These are phyloP conservation scores for Elaeis guineensis DNA, from an alignment of 176 grass and related monocot species.

Conservation along the genomic window DNA sequence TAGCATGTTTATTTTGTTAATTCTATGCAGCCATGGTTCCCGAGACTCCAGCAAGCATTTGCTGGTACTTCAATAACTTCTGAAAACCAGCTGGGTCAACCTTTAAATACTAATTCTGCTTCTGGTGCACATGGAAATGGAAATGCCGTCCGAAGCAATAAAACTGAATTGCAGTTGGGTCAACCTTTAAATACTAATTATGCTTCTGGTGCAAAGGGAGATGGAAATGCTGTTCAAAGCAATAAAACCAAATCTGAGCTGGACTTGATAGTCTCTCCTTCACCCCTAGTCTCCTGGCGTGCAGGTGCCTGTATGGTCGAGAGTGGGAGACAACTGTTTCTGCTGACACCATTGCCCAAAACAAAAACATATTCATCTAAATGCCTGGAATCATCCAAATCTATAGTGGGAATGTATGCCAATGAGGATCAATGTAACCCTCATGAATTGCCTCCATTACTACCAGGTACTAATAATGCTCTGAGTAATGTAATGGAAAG, in stretches of 20 bases:
- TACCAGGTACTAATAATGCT: slow-evolving; percentile 22
- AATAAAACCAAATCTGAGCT: slow-evolving; percentile 23
- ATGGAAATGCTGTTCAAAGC: slow-evolving; percentile 4
- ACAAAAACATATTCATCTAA: slow-evolving; percentile 30
- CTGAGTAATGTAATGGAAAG: slow-evolving; percentile 12
- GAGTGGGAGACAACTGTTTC: slow-evolving; percentile 70
- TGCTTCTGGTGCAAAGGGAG: slow-evolving; percentile 22
- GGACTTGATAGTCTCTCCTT: slow-evolving; percentile 61
- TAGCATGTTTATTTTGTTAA: slow-evolving; percentile 2
- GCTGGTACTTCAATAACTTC: slow-evolving; percentile 22
- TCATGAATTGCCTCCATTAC: slow-evolving; percentile 27
- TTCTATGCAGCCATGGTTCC: slow-evolving; percentile 57
- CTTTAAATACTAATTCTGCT: slow-evolving; percentile 9
- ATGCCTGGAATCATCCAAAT: slow-evolving; percentile 31
- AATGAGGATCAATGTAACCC: slow-evolving; percentile 13
- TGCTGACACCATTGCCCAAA: slow-evolving; percentile 73
- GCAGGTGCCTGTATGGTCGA: slow-evolving; percentile 53
- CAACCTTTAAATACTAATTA: slow-evolving; percentile 5
- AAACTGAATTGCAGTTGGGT: slow-evolving; percentile 5
- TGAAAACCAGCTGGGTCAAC: slow-evolving; percentile 12
- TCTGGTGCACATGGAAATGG: slow-evolving; percentile 16
- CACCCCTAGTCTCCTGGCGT: slow-evolving; percentile 85
- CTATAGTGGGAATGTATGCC: slow-evolving; percentile 12
- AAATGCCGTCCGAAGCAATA: slow-evolving; percentile 12
- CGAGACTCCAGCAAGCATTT: slow-evolving; percentile 53